A percentile compares a stretch with the other conserved stretches of the same genome.
phyloP scores from a whole-genome alignment of 2,329 filamentous ascomycete species.

The Pestalotiopsis sp. region DNA sequence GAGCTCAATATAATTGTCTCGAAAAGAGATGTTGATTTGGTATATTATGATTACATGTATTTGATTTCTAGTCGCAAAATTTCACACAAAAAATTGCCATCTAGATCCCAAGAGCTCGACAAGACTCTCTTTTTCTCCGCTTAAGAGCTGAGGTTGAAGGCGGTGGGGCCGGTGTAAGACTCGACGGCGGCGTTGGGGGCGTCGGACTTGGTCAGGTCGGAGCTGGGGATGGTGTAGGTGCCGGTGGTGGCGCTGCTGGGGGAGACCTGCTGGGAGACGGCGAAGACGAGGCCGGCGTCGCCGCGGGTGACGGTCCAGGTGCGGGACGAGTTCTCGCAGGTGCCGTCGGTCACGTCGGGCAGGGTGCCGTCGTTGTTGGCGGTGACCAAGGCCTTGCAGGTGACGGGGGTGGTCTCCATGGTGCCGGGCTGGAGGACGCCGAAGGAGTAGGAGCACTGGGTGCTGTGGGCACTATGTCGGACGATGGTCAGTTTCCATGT shows the following conservation, averaged over 20 bases:
- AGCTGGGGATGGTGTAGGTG: constrained; percentile 28
- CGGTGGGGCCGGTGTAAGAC: constrained; percentile 29
- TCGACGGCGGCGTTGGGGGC: constrained; percentile 30
- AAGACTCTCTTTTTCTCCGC: background rate
- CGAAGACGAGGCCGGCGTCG: constrained; percentile 27
- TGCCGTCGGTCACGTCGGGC: constrained; percentile 30
- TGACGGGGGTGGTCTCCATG: constrained; percentile 27
- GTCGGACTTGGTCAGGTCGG: constrained; percentile 21
- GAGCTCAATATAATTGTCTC: background rate
- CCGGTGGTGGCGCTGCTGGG: constrained; percentile 27
- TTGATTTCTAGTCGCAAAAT: background rate
- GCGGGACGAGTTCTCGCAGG: constrained; percentile 31
- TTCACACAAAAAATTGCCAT: background rate
- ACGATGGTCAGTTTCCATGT: background rate
- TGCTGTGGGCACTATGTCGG: background rate
- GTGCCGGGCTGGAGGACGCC: constrained; percentile 21
- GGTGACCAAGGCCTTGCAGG: constrained; percentile 23
- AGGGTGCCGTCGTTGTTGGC: constrained; percentile 23
- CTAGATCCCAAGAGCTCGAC: background rate
- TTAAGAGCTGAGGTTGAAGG: constrained; percentile 19
- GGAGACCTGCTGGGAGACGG: constrained; percentile 29
- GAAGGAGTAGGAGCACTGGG: constrained; percentile 19
- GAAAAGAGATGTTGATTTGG: background rate
- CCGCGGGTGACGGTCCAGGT: constrained; percentile 28
- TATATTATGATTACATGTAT: background rate